Base-by-base conservation (phyloP, 2,329 filamentous ascomycete species). In the Lasiodiplodia gonubiensis region DNA sequence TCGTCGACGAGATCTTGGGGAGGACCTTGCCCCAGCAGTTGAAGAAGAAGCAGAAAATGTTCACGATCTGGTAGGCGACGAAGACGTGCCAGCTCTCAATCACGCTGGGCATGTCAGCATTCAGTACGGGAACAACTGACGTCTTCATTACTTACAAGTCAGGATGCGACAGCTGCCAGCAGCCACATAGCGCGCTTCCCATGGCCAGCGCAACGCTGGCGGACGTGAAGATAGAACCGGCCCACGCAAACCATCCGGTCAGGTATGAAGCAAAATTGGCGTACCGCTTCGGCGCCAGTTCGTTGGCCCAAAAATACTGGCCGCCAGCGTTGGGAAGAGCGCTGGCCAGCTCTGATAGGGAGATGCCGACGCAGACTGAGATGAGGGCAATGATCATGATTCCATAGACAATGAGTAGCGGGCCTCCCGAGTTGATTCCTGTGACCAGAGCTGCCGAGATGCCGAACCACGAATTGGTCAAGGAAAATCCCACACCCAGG, bases 211-310 rank as follows among this genome's bases (percentile, higher is more conserved):
- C 81, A 21, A 86, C 83, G 74, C 82, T 84, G 21, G 85, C 84
- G 70, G 78, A 83, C 8, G 84, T 86, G 69, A 86, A 86, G 65
- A 87, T 81, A 25, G 80, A 79, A 18, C 84, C 85, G n/a, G 83
- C 82, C 80, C 84, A 86, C 2, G 83, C 83, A 68, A 86, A 80
- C 79, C 82, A 86, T 1, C 83, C 83, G 1, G 81, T 84, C 59
- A 83, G 64, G 66, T 84, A 85, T 14, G 80, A 82, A 6, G 79
- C 77, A 65, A 84, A 78, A 33, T 80, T 80, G 2, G 81, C 78
- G 68, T 78, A 84, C 67, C 75, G 79, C 69, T 75, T 80, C 2
- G 83, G 82, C 2, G 82, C 82, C 69, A 86, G 72, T 67, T 83
- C 79, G 64, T 80, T 81, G 1, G 83, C 80, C 82, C 83, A 85